A percentile compares a stretch with the other conserved stretches of the same genome.
Evolutionary conservation across 2,329 filamentous ascomycete genomes (phyloP).

Genomic region (Hypomyces perniciosus): DNA sequence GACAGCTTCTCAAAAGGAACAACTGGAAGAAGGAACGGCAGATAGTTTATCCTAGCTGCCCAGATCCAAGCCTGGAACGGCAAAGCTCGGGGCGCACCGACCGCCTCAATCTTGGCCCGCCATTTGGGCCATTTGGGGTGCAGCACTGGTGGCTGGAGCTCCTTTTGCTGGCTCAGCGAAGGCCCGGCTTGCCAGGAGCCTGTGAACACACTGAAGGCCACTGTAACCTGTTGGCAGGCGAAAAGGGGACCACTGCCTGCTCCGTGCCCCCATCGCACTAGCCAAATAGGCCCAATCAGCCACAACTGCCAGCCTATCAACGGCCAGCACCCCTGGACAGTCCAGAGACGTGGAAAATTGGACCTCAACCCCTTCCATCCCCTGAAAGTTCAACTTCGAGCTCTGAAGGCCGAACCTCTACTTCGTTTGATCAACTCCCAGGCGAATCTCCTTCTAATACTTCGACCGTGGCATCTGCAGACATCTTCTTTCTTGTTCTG

Average conservation of each 20-base stretch:
- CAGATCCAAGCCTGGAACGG: conserved; percentile 15
- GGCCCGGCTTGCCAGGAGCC: background rate
- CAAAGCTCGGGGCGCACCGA: conserved; percentile 18
- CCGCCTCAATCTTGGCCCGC: conserved; percentile 12
- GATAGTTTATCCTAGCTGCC: conserved; percentile 29
- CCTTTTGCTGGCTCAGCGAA: conserved; percentile 9
- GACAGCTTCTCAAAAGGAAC: background rate
- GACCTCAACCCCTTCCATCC: conserved; percentile 13
- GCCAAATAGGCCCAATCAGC: conserved; percentile 21
- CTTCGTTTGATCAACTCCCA: conserved; percentile 8
- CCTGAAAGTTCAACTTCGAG: conserved; percentile 11
- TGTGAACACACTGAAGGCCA: background rate
- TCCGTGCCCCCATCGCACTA: conserved; percentile 21
- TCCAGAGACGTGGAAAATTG: conserved; percentile 28
- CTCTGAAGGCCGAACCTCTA: conserved; percentile 13
- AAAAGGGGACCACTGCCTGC: conserved; percentile 17
- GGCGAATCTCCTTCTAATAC: conserved; percentile 1
- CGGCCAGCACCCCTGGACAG: conserved; percentile 13
- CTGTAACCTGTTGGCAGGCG: background rate
- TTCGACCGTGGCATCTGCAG: background rate
- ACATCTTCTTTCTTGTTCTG: conserved; percentile 8
- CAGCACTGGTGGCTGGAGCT: conserved; percentile 13
- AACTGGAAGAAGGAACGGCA: conserved; percentile 19
- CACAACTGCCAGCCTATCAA: conserved; percentile 14
- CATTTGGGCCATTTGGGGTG: conserved; percentile 3